Conservation (phyloP, 345 rosid genomes). For the Lenwebbia sp. region DNA sequence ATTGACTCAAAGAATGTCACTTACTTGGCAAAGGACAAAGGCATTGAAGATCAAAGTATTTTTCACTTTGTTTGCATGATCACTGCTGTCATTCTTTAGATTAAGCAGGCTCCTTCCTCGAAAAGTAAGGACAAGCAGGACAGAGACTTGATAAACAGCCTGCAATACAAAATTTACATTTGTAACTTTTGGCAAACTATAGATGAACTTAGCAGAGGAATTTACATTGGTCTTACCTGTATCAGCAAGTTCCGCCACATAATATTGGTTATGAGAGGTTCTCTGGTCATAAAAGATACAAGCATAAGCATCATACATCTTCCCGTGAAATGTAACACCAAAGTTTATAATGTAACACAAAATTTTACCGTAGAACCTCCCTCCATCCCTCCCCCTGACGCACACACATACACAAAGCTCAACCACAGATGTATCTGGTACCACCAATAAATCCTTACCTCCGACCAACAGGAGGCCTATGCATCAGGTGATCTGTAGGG, state of each 20-base stretch:
- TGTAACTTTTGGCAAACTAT: background rate
- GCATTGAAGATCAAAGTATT: slow-evolving; percentile 91
- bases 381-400: background rate
- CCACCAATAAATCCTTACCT: slow-evolving; percentile 26
- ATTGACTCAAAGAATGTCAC: background rate
- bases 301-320: background rate
- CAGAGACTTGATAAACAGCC: slow-evolving; percentile 77
- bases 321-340: background rate
- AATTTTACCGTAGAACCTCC: too few relatives aligned
- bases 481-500: slow-evolving; percentile 94
- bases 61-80: slow-evolving; percentile 43
- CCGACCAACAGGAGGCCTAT: slow-evolving; percentile 82
- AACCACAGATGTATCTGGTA: background rate
- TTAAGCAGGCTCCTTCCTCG: slow-evolving; percentile 46
- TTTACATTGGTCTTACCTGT: slow-evolving; percentile 41
- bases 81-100: slow-evolving; percentile 15
- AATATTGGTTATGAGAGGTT: slow-evolving; percentile 90
- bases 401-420: background rate
- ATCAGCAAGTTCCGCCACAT: slow-evolving; percentile 96
- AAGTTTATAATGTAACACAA: too few relatives aligned
- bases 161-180: slow-evolving; percentile 9
- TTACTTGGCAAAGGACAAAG: slow-evolving; percentile 90
- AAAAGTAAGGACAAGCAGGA: slow-evolving; percentile 72
- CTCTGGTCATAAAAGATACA: slow-evolving; percentile 29
- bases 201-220: background rate